Evolutionary conservation across 257 asterid genomes (phyloP).

Genomic region (Striga asiatica): DNA sequence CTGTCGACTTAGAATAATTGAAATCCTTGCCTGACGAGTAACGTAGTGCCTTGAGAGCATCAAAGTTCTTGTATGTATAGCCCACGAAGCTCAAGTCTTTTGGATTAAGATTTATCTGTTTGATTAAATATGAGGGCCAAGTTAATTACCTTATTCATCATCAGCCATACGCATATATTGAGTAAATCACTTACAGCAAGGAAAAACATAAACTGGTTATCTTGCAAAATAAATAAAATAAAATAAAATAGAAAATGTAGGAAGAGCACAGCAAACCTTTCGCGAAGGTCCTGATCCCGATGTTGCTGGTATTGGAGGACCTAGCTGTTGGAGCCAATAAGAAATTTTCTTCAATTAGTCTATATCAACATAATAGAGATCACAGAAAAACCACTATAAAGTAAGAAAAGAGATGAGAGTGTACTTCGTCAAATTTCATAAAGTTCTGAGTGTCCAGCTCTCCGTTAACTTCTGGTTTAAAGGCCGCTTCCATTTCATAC

Average conservation of each 20-base stretch:
- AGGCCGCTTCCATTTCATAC: slow-evolving; percentile 96
- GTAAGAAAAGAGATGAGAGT: slow-evolving; percentile 10
- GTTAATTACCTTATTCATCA: slow-evolving; percentile 17
- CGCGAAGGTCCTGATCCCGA: slow-evolving; percentile 81
- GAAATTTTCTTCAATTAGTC: slow-evolving; percentile 20
- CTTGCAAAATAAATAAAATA: not conserved
- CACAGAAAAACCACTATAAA: slow-evolving; percentile 6
- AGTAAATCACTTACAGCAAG: slow-evolving; percentile 7
- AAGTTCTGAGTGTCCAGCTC: slow-evolving; percentile 96
- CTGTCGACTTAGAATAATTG: not conserved
- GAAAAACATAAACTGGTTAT: not conserved
- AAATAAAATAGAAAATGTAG: not conserved
- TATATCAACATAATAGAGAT: not conserved
- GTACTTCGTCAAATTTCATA: slow-evolving; percentile 94
- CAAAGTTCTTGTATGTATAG: slow-evolving; percentile 86
- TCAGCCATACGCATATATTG: slow-evolving; percentile 11
- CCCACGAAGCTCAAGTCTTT: slow-evolving; percentile 88
- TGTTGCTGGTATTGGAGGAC: slow-evolving; percentile 57
- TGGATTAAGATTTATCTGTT: slow-evolving; percentile 50
- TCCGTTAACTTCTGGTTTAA: slow-evolving; percentile 80
- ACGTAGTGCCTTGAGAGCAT: slow-evolving; percentile 77
- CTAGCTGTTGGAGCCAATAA: slow-evolving; percentile 32
- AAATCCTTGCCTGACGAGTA: slow-evolving; percentile 48
- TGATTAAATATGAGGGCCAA: slow-evolving; percentile 15
- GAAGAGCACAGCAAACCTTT: slow-evolving; percentile 55